Percentiles rank a stretch among this genome's conserved stretches.
Conservation (phyloP, 345 rosid genomes). For the Rhizophora apiculata region DNA sequence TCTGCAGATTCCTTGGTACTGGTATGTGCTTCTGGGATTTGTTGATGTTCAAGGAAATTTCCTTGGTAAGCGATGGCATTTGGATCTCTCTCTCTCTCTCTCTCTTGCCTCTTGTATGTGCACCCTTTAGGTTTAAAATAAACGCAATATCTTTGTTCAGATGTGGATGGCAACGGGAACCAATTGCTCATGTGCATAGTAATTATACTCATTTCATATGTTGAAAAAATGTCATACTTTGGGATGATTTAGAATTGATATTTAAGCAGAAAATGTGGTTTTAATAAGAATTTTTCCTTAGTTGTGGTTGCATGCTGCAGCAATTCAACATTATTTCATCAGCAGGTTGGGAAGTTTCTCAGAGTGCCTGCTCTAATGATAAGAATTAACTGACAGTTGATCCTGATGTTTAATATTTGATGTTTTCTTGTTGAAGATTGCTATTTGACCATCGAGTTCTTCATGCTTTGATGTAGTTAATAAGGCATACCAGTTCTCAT, state of each 20-base stretch:
- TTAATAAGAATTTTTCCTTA: no score
- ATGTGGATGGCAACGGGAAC: no score
- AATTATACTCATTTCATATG: no score
- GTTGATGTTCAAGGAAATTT: slow-evolving; percentile 62
- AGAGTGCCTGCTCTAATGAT: background rate
- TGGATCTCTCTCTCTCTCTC: background rate
- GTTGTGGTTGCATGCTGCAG: no score
- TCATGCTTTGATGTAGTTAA: slow-evolving; percentile 42
- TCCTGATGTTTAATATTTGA: background rate
- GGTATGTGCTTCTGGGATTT: slow-evolving; percentile 58
- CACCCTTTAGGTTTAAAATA: background rate
- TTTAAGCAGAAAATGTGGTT: no score
- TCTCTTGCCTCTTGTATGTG: background rate
- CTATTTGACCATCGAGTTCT: background rate
- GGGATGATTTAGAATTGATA: no score
- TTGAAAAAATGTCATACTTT: no score
- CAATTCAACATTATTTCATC: background rate
- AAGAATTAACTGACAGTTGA: background rate
- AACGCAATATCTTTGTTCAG: background rate
- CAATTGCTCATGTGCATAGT: no score
- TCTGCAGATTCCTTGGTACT: slow-evolving; percentile 52
- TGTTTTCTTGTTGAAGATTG: background rate
- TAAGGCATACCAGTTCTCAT: slow-evolving; percentile 59
- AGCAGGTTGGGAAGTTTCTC: background rate
- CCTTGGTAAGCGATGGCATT: slow-evolving; percentile 42